Conservation (phyloP, 768 basidiomycete species). For the Dentipellis fragilis region DNA sequence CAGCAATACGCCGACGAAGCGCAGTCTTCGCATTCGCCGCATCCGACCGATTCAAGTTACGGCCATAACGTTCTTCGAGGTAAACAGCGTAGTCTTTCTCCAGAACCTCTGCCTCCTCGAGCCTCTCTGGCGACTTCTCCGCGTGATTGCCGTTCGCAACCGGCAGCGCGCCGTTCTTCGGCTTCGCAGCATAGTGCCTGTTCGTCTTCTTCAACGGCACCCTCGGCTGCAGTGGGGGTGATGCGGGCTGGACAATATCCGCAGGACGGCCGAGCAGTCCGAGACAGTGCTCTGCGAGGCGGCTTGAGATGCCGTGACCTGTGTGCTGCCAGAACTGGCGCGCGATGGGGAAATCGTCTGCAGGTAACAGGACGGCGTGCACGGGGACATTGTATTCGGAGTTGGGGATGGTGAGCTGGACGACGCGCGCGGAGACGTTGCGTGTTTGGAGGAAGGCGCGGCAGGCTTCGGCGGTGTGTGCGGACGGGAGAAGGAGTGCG, state of each 20-base stretch:
- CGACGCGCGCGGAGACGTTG: constrained; percentile 42
- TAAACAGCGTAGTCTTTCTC: constrained; percentile 60
- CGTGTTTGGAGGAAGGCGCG: constrained; percentile 58
- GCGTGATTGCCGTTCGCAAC: constrained; percentile 1
- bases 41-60: constrained; percentile 69
- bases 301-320: constrained; percentile 82
- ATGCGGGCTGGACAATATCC: constrained; percentile 23
- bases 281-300: constrained; percentile 77
- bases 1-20: constrained; percentile 81
- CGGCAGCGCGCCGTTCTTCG: constrained; percentile 11
- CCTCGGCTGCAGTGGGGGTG: constrained; percentile 16
- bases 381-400: constrained; percentile 32
- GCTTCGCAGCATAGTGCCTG: constrained; percentile 47
- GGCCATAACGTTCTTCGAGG: constrained; percentile 90
- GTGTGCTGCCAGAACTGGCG: constrained; percentile 97
- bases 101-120: constrained; percentile 33
- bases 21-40: constrained; percentile 79
- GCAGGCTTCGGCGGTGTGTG: constrained; percentile 63
- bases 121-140: not conserved
- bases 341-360: constrained; percentile 48
- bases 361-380: constrained; percentile 74
- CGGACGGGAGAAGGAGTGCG: constrained; percentile 74
- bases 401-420: constrained; percentile 53
- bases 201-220: constrained; percentile 37
- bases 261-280: constrained; percentile 41